phyloP scores from a whole-genome alignment of 306 rosid species.

The Fagus crenata region DNA sequence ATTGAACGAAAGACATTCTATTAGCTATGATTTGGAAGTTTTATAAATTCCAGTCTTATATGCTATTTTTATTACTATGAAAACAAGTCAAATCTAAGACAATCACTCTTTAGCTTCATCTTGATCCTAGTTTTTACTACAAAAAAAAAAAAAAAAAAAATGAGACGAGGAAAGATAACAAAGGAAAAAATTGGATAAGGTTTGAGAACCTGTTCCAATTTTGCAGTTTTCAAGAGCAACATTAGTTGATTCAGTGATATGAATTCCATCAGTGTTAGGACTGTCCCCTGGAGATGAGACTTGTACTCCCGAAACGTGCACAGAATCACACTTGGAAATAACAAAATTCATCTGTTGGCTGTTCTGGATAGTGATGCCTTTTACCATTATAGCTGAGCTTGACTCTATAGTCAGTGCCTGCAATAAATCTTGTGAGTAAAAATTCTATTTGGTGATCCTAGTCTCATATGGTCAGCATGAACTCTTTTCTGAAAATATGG shows the following conservation, averaged over 20 bases:
- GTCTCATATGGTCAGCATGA: slow-evolving; percentile 22
- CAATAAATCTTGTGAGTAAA: slow-evolving; percentile 31
- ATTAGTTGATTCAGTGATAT: slow-evolving; percentile 82
- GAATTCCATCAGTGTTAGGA: slow-evolving; percentile 97
- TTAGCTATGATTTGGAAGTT: not conserved
- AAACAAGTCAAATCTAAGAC: not conserved
- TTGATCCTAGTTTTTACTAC: slow-evolving; percentile 1
- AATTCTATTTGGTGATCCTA: slow-evolving; percentile 21
- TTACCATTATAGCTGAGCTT: slow-evolving; percentile 67
- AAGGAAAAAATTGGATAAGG: not conserved
- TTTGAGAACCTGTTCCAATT: slow-evolving; percentile 83
- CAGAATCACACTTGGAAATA: slow-evolving; percentile 64
- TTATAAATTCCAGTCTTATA: not conserved
- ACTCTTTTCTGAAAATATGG: not conserved
- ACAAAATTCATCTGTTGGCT: slow-evolving; percentile 91
- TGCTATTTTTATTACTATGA: not conserved
- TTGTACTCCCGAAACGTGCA: slow-evolving; percentile 58
- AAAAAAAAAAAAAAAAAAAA: not conserved
- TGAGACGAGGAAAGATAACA: not conserved
- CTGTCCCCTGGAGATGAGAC: slow-evolving; percentile 86
- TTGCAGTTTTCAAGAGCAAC: slow-evolving; percentile 74
- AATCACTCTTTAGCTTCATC: not conserved
- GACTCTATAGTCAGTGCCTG: slow-evolving; percentile 91
- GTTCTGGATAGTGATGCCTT: slow-evolving; percentile 80
- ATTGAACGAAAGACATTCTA: not conserved